Conservation (phyloP, 148 eudicot species). For the Rhododendron simsii region DNA sequence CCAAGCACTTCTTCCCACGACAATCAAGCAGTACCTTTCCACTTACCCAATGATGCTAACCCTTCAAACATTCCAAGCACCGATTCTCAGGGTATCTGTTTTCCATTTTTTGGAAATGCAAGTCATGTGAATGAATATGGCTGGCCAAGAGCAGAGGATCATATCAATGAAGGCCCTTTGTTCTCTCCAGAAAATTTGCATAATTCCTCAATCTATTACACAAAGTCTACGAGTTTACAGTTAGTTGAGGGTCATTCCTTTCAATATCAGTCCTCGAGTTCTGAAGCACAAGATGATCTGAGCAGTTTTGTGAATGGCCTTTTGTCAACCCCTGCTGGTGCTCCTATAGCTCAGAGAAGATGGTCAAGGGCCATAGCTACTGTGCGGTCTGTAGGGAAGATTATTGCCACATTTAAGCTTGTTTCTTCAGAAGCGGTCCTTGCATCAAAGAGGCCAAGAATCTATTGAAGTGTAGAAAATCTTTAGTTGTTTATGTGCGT, state of each 20-base stretch:
- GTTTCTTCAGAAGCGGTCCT: neutral
- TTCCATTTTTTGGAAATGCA: conserved; percentile 35
- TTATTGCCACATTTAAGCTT: neutral
- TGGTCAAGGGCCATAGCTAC: neutral
- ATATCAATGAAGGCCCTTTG: conserved; percentile 2
- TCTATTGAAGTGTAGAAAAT: neutral
- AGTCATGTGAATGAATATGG: conserved; percentile 42
- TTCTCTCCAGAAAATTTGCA: neutral
- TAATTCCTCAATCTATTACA: neutral
- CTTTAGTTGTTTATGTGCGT: neutral
- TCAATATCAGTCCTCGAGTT: neutral
- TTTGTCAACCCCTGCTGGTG: neutral
- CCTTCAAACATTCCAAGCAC: conserved; percentile 4
- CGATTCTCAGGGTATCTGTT: conserved; percentile 41
- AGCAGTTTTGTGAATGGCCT: neutral
- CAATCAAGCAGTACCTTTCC: neutral
- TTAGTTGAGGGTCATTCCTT: neutral
- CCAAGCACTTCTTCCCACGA: conserved; percentile 11
- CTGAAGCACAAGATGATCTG: neutral
- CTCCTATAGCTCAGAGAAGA: neutral
- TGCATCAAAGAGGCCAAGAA: conserved; percentile 6
- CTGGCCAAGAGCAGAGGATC: conserved; percentile 30
- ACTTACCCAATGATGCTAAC: neutral
- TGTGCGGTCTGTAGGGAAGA: neutral
- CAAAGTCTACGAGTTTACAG: neutral